Conservation (phyloP, 2,329 filamentous ascomycete genomes). For the Stylonectria norvegica region DNA sequence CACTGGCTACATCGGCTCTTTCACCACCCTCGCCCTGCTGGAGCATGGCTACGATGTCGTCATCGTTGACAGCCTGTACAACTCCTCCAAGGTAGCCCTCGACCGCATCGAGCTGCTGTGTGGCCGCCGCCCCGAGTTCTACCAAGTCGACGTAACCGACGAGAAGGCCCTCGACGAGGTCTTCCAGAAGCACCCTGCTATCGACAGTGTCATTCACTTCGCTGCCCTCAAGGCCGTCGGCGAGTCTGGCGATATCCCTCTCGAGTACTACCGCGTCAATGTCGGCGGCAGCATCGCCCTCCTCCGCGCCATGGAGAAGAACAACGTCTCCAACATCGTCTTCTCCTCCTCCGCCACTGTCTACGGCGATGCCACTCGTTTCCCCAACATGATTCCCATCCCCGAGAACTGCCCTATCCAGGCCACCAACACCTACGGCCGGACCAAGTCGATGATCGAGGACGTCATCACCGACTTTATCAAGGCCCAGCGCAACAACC, state of each 20-base stretch:
- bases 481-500: conserved; percentile 78
- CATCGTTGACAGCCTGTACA: conserved; percentile 95
- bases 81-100: conserved; percentile 85
- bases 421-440: conserved; percentile 95
- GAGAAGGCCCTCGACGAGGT: conserved; percentile 79
- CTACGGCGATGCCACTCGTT: conserved; percentile 94
- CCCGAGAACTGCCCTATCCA: conserved; percentile 94
- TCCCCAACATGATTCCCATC: conserved; percentile 98
- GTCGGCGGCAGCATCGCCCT: conserved; percentile 88
- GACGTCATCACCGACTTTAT: conserved; percentile 87
- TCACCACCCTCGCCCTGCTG: conserved; percentile 88
- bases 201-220: conserved; percentile 98
- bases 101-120: conserved; percentile 93
- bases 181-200: conserved; percentile 83
- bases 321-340: conserved; percentile 94
- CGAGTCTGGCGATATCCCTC: conserved; percentile 87
- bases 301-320: conserved; percentile 78
- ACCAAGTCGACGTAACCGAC: conserved; percentile 84
- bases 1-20: conserved; percentile 98
- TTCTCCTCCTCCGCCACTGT: conserved; percentile 98
- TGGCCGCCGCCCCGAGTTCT: conserved; percentile 82
- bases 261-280: conserved; percentile 98
- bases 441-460: conserved; percentile 93
- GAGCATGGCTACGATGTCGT: conserved; percentile 95
- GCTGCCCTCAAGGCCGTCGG: conserved; percentile 97